Evolutionary conservation across 2,329 filamentous ascomycete genomes (phyloP).

Genomic region (Exophiala bonariae): DNA sequence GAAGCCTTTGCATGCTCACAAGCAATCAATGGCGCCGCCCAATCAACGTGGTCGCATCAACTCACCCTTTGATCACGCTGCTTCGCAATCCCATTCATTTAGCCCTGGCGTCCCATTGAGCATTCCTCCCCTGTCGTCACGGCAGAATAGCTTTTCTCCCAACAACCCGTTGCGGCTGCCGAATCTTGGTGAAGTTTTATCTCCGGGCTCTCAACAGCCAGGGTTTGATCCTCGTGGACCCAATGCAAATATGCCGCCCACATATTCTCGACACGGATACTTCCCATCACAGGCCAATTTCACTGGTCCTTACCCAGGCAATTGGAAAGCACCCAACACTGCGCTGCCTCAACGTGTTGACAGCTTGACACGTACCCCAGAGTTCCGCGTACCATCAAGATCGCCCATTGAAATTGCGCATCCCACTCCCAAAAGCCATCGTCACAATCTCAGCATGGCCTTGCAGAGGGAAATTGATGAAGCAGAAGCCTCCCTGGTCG

Average conservation of each 20-base stretch:
- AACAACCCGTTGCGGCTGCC: constrained; percentile 48
- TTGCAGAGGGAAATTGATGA: constrained; percentile 84
- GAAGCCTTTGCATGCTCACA: constrained; percentile 60
- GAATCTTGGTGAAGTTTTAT: constrained; percentile 53
- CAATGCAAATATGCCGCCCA: constrained; percentile 3
- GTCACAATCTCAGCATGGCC: constrained; percentile 73
- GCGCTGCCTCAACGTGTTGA: constrained; percentile 15
- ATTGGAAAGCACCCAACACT: constrained; percentile 30
- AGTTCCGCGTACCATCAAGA: constrained; percentile 16
- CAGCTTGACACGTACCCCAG: constrained; percentile 18
- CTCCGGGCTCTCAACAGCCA: constrained; percentile 56
- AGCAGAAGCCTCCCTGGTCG: constrained; percentile 61
- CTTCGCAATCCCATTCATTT: constrained; percentile 63
- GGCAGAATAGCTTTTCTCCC: constrained; percentile 56
- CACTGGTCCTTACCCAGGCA: constrained; percentile 46
- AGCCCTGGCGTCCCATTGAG: constrained; percentile 29
- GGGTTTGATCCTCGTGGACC: constrained; percentile 10
- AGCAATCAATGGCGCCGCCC: constrained; percentile 70
- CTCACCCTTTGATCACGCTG: constrained; percentile 67
- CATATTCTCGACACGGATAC: constrained; percentile 5
- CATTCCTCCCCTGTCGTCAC: constrained; percentile 25
- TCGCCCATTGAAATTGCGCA: constrained; percentile 56
- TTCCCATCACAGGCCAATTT: constrained; percentile 11
- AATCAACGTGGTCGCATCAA: constrained; percentile 57
- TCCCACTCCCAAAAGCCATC: constrained; percentile 61